Conservation (phyloP, 2,329 filamentous ascomycete genomes). For the Orbilia brochopaga region DNA sequence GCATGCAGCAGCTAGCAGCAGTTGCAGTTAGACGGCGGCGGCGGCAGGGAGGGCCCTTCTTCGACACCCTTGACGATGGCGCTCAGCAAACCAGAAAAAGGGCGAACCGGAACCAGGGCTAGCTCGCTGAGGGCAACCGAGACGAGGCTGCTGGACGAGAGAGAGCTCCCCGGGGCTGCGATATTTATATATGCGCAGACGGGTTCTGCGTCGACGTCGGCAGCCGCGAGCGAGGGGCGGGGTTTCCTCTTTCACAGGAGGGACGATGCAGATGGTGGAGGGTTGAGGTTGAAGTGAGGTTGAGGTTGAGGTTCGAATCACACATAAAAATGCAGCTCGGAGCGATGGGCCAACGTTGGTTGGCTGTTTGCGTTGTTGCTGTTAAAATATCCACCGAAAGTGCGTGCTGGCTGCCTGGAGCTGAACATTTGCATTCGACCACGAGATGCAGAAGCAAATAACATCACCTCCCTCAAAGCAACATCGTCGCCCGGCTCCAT, state of each 20-base stretch:
- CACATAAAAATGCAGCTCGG: background rate
- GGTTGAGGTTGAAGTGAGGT: background rate
- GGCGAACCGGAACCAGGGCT: background rate
- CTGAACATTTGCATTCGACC: too few relatives aligned
- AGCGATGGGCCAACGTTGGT: slow-evolving; percentile 2
- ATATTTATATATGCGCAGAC: background rate
- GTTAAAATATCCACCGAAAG: background rate
- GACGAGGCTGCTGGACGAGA: background rate
- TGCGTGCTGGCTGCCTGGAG: too few relatives aligned
- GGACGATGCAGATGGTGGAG: background rate
- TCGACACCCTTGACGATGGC: slow-evolving; percentile 1
- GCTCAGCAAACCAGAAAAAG: background rate
- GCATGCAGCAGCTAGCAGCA: background rate
- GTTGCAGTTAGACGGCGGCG: slow-evolving; percentile 1
- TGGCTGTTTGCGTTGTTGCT: slow-evolving; percentile 3
- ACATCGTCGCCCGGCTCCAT: too few relatives aligned
- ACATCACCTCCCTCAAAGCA: background rate
- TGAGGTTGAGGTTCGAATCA: too few relatives aligned
- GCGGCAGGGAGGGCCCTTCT: background rate
- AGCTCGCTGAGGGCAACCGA: background rate
- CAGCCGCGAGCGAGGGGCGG: background rate
- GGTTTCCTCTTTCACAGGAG: background rate
- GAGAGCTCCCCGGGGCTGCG: background rate
- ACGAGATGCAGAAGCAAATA: too few relatives aligned
- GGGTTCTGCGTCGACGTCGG: background rate